These are phyloP conservation scores for Neofusicoccum cordaticola DNA, from an alignment of 2,329 filamentous ascomycete genomes.

Conservation along the genomic window DNA sequence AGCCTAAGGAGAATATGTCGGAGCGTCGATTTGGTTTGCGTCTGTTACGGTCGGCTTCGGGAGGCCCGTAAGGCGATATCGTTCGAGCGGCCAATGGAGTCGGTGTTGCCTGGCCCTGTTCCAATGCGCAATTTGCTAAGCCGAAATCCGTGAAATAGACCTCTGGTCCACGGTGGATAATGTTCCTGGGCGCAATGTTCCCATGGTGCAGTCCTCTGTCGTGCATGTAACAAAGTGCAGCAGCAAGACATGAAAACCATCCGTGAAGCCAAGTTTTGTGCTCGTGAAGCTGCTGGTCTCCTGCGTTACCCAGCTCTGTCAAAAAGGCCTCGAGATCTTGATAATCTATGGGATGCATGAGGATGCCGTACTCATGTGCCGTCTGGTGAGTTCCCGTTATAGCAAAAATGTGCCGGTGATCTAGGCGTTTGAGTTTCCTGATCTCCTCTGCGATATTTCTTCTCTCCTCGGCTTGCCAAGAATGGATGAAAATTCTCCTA, in stretches of 20 bases:
- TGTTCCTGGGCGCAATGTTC: slow-evolving; percentile 10
- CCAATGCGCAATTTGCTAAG: background rate
- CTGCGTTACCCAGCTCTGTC: background rate
- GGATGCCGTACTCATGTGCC: background rate
- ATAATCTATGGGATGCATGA: background rate
- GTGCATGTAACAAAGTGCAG: slow-evolving; percentile 7
- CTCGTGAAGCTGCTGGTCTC: background rate
- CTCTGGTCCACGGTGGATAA: slow-evolving; percentile 8
- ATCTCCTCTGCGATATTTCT: background rate
- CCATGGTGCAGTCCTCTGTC: background rate
- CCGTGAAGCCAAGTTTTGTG: background rate
- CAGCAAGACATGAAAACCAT: slow-evolving; percentile 7
- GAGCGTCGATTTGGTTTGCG: background rate
- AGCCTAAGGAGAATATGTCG: slow-evolving; percentile 15
- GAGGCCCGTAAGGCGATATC: background rate
- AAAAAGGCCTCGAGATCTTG: background rate
- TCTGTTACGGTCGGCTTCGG: background rate
- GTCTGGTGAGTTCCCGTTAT: background rate
- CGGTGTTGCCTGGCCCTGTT: too few relatives aligned
- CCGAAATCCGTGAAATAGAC: slow-evolving; percentile 15
- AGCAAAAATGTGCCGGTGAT: background rate
- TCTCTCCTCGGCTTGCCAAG: background rate
- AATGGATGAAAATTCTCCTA: background rate
- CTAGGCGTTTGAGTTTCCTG: background rate
- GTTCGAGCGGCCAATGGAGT: background rate